These are phyloP conservation scores for Alternaria incomplexa DNA, from an alignment of 2,329 filamentous ascomycete genomes.

Conservation along the genomic window DNA sequence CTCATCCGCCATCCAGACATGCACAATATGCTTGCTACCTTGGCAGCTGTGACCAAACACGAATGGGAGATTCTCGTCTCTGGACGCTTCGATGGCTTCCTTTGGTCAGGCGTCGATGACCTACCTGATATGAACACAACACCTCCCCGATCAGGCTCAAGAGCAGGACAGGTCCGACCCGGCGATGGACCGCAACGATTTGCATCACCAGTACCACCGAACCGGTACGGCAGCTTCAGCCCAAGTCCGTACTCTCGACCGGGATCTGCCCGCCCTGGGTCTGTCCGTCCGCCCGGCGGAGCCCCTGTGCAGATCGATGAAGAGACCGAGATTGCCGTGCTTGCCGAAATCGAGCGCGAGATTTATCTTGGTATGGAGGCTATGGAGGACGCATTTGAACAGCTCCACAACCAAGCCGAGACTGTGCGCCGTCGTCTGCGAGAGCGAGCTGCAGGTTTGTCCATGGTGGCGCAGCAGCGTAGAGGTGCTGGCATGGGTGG, in stretches of 20 bases:
- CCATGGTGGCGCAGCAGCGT: constrained; percentile 66
- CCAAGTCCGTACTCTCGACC: constrained; percentile 24
- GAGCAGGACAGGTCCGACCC: constrained; percentile 51
- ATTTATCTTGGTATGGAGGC: constrained; percentile 95
- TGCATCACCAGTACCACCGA: constrained; percentile 62
- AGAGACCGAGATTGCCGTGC: constrained; percentile 86
- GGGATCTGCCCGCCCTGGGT: constrained; percentile 29
- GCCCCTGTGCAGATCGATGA: constrained; percentile 88
- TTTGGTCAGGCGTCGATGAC: constrained; percentile 87
- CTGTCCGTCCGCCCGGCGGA: constrained; percentile 47
- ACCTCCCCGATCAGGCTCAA: constrained; percentile 32
- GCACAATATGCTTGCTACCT: constrained; percentile 84
- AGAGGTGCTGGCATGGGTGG: constrained; percentile 54
- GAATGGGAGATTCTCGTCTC: constrained; percentile 97
- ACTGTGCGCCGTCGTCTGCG: constrained; percentile 77
- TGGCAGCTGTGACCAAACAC: constrained; percentile 85
- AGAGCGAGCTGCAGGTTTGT: constrained; percentile 80
- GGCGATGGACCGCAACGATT: constrained; percentile 47
- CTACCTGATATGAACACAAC: constrained; percentile 36
- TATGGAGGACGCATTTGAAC: constrained; percentile 92
- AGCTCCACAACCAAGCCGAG: constrained; percentile 85
- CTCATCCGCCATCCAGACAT: constrained; percentile 81
- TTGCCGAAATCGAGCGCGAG: constrained; percentile 90
- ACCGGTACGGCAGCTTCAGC: constrained; percentile 47
- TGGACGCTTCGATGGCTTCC: constrained; percentile 91